These are phyloP conservation scores for Paecilomyces sp. DNA, from an alignment of 2,329 filamentous ascomycete genomes.

Conservation along the genomic window DNA sequence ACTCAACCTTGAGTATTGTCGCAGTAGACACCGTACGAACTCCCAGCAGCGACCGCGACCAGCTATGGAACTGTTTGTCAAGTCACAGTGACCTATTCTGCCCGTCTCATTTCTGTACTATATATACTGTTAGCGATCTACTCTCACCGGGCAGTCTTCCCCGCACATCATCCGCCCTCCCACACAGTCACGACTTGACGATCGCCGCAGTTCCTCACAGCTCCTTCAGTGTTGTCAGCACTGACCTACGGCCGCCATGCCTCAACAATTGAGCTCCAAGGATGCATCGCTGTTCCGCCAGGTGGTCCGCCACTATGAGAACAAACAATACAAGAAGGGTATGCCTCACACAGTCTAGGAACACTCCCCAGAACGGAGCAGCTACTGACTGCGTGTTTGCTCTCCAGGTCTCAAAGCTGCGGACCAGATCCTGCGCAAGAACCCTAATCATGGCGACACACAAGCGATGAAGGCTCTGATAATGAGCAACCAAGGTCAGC, in stretches of 20 bases:
- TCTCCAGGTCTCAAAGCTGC: conserved; percentile 75
- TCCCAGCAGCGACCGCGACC: neutral
- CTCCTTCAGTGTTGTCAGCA: conserved; percentile 13
- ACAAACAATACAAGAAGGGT: conserved; percentile 95
- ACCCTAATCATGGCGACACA: conserved; percentile 93
- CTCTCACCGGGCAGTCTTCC: conserved; percentile 13
- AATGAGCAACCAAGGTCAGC: conserved; percentile 84
- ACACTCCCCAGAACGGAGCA: conserved; percentile 1
- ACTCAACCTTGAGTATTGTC: neutral
- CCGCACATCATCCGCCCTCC: conserved; percentile 26
- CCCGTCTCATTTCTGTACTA: neutral
- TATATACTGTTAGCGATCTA: conserved; percentile 4
- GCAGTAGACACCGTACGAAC: neutral
- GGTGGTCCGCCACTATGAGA: conserved; percentile 92
- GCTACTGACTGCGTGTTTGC: conserved; percentile 3
- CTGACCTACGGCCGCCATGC: conserved; percentile 30
- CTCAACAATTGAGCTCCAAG: conserved; percentile 58
- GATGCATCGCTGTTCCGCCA: conserved; percentile 91
- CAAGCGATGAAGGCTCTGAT: conserved; percentile 99
- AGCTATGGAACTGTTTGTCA: neutral
- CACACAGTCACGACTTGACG: conserved; percentile 22
- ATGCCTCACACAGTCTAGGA: conserved; percentile 9
- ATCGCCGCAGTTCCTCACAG: conserved; percentile 8
- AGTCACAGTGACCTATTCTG: neutral
- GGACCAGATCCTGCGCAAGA: conserved; percentile 92